These are phyloP conservation scores for Russula emetica DNA, from an alignment of 768 basidiomycete genomes.

Conservation along the genomic window DNA sequence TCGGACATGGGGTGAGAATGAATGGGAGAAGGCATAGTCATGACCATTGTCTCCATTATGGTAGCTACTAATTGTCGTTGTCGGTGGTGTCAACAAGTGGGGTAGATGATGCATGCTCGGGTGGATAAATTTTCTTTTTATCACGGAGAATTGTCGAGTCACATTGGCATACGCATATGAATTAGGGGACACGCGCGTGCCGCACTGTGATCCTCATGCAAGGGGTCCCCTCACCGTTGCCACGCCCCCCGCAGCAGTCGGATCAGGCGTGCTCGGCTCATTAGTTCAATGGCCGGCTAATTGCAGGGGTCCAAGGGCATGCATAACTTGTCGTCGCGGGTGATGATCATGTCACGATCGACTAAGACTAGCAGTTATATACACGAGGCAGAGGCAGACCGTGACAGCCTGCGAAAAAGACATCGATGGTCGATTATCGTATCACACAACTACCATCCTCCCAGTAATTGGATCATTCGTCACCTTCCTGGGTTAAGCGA, in stretches of 20 bases:
- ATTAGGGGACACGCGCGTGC: slow-evolving; percentile 15
- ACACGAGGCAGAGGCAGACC: slow-evolving; percentile 20
- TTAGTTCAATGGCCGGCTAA: not conserved
- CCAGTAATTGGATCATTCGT: too few relatives aligned
- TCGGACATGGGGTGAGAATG: slow-evolving; percentile 24
- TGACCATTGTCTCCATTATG: slow-evolving; percentile 26
- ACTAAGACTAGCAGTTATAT: not conserved
- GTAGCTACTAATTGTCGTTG: not conserved
- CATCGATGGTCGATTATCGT: slow-evolving; percentile 15
- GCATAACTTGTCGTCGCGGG: not conserved
- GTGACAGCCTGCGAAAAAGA: not conserved
- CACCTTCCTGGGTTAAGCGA: slow-evolving; percentile 1
- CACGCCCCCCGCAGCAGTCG: slow-evolving; percentile 16
- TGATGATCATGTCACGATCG: slow-evolving; percentile 13
- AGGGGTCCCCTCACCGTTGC: slow-evolving; percentile 5
- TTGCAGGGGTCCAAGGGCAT: not conserved
- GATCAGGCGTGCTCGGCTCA: slow-evolving; percentile 25
- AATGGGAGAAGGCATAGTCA: slow-evolving; percentile 25
- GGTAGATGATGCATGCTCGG: not conserved
- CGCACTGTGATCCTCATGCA: slow-evolving; percentile 8
- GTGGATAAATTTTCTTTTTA: slow-evolving; percentile 12
- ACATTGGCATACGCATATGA: not conserved
- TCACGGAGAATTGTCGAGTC: slow-evolving; percentile 13
- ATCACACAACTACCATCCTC: not conserved
- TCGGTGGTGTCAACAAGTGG: not conserved